Conservation (phyloP, 495 filamentous ascomycete genomes). For the Trichocladium antarcticum region DNA sequence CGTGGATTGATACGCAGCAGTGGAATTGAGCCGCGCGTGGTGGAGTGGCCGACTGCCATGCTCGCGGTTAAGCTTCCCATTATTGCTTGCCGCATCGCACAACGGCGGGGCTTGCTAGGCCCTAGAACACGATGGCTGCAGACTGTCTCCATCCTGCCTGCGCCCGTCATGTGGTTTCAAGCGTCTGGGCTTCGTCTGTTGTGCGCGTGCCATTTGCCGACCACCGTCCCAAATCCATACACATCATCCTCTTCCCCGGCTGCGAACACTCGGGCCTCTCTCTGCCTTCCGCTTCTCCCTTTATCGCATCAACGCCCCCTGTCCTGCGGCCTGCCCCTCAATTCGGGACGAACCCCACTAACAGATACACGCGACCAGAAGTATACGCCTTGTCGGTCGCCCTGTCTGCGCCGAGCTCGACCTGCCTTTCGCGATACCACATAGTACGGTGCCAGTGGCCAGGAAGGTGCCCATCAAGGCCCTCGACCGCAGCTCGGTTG, state of each 20-base stretch:
- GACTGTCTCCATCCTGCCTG: constrained; percentile 11
- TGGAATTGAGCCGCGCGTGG: no score
- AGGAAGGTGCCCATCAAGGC: constrained; percentile 4
- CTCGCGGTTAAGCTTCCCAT: background rate
- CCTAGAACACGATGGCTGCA: constrained; percentile 12
- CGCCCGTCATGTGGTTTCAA: constrained; percentile 17
- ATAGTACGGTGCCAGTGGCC: no score
- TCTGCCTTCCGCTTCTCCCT: background rate
- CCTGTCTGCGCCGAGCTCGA: constrained; percentile 9
- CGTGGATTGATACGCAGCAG: background rate
- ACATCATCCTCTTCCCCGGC: background rate
- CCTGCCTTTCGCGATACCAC: constrained; percentile 13
- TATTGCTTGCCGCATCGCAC: constrained; percentile 9
- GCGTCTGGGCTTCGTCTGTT: background rate
- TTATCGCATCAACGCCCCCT: constrained; percentile 15
- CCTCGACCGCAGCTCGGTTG: constrained; percentile 4
- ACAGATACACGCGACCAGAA: constrained; percentile 26
- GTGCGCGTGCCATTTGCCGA: background rate
- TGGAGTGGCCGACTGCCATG: constrained; percentile 6
- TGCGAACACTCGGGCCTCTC: background rate
- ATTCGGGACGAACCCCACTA: constrained; percentile 24
- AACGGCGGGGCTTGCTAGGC: constrained; percentile 7
- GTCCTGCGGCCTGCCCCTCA: constrained; percentile 20
- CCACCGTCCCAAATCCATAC: background rate
- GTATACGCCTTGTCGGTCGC: constrained; percentile 12